Conservation (phyloP, 2,329 filamentous ascomycete genomes). For the Zopfia rhizophila region DNA sequence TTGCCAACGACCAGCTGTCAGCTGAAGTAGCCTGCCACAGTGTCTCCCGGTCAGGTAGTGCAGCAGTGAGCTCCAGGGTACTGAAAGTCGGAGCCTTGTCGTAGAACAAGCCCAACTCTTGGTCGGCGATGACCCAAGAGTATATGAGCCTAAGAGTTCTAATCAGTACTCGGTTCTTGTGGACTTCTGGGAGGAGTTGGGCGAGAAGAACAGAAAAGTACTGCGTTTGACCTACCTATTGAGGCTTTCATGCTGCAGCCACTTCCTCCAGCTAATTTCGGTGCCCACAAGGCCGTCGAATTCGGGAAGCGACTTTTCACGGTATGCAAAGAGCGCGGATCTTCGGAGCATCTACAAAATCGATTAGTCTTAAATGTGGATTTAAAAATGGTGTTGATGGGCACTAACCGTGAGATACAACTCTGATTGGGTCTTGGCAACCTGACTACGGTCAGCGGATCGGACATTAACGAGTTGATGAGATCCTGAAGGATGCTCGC, state of each 20-base stretch:
- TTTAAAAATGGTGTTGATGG: conserved; percentile 4
- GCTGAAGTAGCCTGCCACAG: conserved; percentile 69
- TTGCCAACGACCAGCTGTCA: conserved; percentile 61
- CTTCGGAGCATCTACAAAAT: conserved; percentile 63
- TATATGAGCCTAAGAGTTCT: conserved; percentile 65
- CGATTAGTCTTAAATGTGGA: conserved; percentile 12
- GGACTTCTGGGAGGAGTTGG: conserved; percentile 66
- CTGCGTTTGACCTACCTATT: conserved; percentile 56
- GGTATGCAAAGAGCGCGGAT: conserved; percentile 65
- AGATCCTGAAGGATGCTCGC: conserved; percentile 2
- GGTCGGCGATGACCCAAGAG: conserved; percentile 77
- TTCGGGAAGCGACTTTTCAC: conserved; percentile 54
- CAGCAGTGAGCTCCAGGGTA: conserved; percentile 69
- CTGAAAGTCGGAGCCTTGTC: conserved; percentile 60
- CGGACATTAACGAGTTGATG: conserved; percentile 17
- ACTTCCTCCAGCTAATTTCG: conserved; percentile 62
- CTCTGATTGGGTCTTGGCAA: conserved; percentile 53
- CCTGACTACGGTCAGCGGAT: conserved; percentile 36
- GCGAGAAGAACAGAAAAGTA: no score
- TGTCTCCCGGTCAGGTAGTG: conserved; percentile 68
- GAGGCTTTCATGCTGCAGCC: conserved; percentile 64
- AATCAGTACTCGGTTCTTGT: conserved; percentile 54
- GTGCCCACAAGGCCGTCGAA: conserved; percentile 52
- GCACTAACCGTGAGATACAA: conserved; percentile 58
- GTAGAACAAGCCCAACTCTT: conserved; percentile 59